A percentile compares a stretch with the other conserved stretches of the same genome.
Evolutionary conservation across 129 eudicot species (phyloP).

Genomic region (Heracleum sosnowskyi): DNA sequence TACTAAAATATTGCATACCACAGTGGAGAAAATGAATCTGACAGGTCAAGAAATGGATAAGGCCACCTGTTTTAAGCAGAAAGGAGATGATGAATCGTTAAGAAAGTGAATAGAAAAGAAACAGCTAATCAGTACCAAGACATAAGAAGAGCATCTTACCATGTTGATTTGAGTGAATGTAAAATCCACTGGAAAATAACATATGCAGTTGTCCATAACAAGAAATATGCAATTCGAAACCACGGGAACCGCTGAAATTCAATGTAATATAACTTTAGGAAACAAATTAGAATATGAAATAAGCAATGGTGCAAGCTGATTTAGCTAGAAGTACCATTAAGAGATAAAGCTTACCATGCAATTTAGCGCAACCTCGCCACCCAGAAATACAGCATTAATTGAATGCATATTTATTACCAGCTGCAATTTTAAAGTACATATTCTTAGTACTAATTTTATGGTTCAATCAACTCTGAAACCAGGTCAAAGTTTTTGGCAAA

Average conservation of each 20-base stretch:
- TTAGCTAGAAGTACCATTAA: neutral
- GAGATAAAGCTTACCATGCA: constrained; percentile 48
- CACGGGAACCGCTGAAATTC: constrained; percentile 77
- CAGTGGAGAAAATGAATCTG: constrained; percentile 67
- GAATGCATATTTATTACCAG: constrained; percentile 80
- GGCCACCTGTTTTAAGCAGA: constrained; percentile 70
- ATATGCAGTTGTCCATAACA: constrained; percentile 66
- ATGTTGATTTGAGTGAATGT: constrained; percentile 56
- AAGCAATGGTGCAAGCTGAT: neutral
- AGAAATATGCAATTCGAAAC: constrained; percentile 84
- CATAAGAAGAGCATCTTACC: constrained; percentile 28
- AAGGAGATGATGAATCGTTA: neutral
- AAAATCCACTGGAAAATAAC: constrained; percentile 82
- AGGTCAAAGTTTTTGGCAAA: neutral
- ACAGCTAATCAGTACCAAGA: too few species aligned
- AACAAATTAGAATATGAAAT: neutral
- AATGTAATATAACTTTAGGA: neutral
- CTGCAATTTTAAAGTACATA: constrained; percentile 34
- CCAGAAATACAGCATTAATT: constrained; percentile 68
- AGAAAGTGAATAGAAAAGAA: neutral
- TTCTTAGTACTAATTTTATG: neutral
- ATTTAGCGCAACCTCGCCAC: constrained; percentile 76
- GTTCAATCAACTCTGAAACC: neutral
- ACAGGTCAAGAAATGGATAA: constrained; percentile 87
- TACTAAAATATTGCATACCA: constrained; percentile 44